A percentile compares a stretch with the other conserved stretches of the same genome.
Conservation (phyloP, 1,139 yeast genomes). For the Pichia cactophila region DNA sequence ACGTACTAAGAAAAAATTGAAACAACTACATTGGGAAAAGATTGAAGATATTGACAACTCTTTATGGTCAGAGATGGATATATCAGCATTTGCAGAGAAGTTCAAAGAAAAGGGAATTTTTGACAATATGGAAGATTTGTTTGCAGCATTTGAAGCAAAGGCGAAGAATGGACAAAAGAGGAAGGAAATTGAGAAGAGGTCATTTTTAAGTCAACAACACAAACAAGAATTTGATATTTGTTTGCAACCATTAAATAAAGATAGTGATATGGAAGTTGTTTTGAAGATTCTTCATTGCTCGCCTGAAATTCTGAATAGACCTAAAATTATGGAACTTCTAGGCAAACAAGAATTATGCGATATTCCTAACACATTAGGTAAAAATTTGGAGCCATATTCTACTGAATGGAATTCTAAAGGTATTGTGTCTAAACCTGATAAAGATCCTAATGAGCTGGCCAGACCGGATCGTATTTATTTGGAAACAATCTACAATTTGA, state of each 20-base stretch:
- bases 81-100: conserved; percentile 49
- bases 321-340: conserved; percentile 76
- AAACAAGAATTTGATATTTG: conserved; percentile 92
- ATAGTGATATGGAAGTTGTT: conserved; percentile 58
- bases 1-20: conserved; percentile 69
- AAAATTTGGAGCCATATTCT: conserved; percentile 67
- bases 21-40: conserved; percentile 82
- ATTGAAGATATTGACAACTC: conserved; percentile 57
- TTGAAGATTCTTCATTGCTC: conserved; percentile 65
- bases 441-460: conserved; percentile 66
- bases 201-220: conserved; percentile 70
- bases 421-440: conserved; percentile 46
- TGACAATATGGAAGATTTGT: conserved; percentile 64
- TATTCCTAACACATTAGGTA: conserved; percentile 56
- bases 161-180: conserved; percentile 34
- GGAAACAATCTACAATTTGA: conserved; percentile 66
- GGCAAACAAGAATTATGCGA: conserved; percentile 65
- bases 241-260: conserved; percentile 65
- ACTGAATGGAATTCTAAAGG: conserved; percentile 41
- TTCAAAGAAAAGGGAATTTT: conserved; percentile 63
- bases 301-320: conserved; percentile 55
- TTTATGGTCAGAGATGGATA: conserved; percentile 51
- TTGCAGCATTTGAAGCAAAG: conserved; percentile 74
- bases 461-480: conserved; percentile 70
- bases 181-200: conserved; percentile 41